Evolutionary conservation across 257 asterid genomes (phyloP), one percentile per base, ranked within the genome.

Genomic region (Jasminum sambac): DNA sequence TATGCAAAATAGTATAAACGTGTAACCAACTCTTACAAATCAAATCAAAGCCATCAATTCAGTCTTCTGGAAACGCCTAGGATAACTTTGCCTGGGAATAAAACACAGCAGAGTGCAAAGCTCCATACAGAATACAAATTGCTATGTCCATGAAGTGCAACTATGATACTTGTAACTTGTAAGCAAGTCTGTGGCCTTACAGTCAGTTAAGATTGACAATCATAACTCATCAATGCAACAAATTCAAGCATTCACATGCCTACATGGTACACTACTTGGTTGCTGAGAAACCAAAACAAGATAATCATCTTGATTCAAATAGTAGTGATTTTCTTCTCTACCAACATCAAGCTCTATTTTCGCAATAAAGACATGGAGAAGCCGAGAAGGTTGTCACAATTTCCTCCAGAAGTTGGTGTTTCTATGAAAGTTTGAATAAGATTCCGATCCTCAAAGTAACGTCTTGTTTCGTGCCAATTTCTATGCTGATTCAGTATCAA

Each of bases 41-140:
- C 91, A 82, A 80, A 58, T 80, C 84, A 85, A 82, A 79, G 87
- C 88, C 97, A 90, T 83, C 89, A 80, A 84, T 85, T 84, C 89
- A 76, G 86, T 74, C 95, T 83, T 88, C 97, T 75, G 84, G 88
- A 80, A 74, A 83, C 82, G 80, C 88, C 80, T 81, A 86, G 77
- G 73, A 77, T 70, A 85, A 80, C 85, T 79, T 86, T 79, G 76
- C 92, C 93, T 76, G 88, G 84, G 78, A 83, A 79, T 82, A 85
- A 77, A 86, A 68, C 64, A 84, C 79, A 75, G 78, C 64, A 41
- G 70, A 76, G 84, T 74, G 80, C 83, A 78, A 63, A 74, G 76
- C 80, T 77, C 85, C 83, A 84, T 72, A 78, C 75, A 65, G 78
- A 68, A 80, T 41, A 76, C 83, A 79, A 76, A 69, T 77, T 74